A percentile compares a stretch with the other conserved stretches of the same genome.
Evolutionary conservation across 768 basidiomycete species (phyloP).

Genomic region (Calocybe indica): DNA sequence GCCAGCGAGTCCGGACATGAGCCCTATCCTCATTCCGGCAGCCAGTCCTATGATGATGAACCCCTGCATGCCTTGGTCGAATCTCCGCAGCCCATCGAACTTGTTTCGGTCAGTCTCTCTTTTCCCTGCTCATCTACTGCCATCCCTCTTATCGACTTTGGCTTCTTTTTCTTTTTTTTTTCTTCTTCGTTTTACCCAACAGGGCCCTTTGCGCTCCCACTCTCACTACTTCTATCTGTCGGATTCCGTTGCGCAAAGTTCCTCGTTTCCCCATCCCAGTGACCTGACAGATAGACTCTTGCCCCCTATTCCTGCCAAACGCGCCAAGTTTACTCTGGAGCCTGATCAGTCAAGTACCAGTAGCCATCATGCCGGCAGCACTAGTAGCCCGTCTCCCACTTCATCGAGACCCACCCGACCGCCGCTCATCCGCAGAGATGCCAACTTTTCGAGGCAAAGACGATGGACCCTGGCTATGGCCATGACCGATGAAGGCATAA

Average conservation of each 20-base stretch:
- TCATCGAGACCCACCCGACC: background rate
- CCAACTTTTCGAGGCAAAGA: conserved; percentile 1
- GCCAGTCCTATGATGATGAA: no score
- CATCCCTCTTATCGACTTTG: no score
- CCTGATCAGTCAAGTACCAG: background rate
- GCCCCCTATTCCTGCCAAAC: background rate
- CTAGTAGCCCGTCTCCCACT: background rate
- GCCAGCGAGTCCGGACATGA: no score
- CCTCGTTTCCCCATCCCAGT: background rate
- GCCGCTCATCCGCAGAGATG: background rate
- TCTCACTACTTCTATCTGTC: background rate
- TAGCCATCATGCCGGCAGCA: no score
- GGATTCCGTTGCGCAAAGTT: background rate
- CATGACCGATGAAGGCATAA: conserved; percentile 42
- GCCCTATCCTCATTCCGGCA: no score
- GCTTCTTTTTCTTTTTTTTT: no score
- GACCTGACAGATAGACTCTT: background rate
- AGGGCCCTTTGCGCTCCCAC: background rate
- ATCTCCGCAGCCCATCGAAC: no score
- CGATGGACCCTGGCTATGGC: conserved; percentile 42
- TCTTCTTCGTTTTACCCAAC: no score
- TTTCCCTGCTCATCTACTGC: no score
- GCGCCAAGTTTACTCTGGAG: conserved; percentile 3
- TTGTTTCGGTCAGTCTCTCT: no score
- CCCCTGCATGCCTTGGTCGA: no score